Evolutionary conservation across 2,329 filamentous ascomycete species (phyloP), one percentile per base, ranked within the genome.

Genomic region (Cadophora luteo-olivacea): DNA sequence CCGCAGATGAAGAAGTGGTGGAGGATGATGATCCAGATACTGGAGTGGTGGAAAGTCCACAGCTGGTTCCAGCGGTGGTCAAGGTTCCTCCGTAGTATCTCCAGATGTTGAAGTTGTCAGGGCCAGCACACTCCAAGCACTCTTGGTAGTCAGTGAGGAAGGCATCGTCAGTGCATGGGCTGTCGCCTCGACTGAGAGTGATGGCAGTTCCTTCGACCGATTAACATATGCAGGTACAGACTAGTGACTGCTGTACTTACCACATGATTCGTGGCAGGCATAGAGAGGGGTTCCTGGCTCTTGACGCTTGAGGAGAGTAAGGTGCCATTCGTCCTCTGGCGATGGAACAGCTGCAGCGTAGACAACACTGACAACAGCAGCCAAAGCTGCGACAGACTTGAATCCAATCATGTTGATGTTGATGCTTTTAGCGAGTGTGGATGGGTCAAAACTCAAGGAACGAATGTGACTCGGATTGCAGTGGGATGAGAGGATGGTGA

Each of bases 21-120:
- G 62, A 32, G 3, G 25, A 5, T 4, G 61, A 24, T 16, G 61
- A 22, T 16, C 48, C 62, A 29, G 66, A 41, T 8, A 33, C 55
- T n/a, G 65, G 68, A 12, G 64, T 65, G 32, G 49, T 68, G 0
- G 68, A 64, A 3, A 70, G 45, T 29, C 71, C 72, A 48, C 72
- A 73, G 8, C 29, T 32, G 2, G 64, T 65, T 22, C 55, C 72
- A 33, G 58, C 66, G 19, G 64, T 63, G 7, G 68, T 64, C 33
- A 73, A 62, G n/a, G 62, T 67, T 8, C 24, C 54, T 48, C 72
- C 72, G 48, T 73, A 73, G 41, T 69, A 70, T 49, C 32, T 61
- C 72, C 73, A 74, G 62, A 74, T 74, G 38, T 74, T 64, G 6
- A 64, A 36, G 61, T 73, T 68, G 51, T 71, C 69, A 9, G 71